Conservation (phyloP, 305 asterid genomes). For the Vinca major region DNA sequence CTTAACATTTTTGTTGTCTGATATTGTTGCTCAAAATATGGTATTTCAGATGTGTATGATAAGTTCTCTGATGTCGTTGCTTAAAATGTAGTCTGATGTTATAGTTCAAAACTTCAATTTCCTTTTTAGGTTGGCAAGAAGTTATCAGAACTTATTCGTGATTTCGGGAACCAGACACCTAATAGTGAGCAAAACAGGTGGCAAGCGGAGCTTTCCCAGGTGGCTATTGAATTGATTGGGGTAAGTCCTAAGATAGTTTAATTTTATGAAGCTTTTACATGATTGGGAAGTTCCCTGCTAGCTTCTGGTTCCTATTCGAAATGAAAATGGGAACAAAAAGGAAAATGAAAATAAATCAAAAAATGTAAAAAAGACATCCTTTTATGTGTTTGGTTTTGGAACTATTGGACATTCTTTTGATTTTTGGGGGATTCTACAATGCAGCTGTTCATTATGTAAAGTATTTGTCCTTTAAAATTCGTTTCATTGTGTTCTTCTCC, state of each 20-base stretch:
- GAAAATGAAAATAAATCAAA: neutral
- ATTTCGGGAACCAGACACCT: conserved; percentile 77
- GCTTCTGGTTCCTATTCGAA: neutral
- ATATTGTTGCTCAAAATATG: neutral
- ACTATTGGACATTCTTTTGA: neutral
- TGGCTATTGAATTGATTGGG: conserved; percentile 87
- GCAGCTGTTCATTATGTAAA: neutral
- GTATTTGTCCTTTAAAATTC: too few species aligned
- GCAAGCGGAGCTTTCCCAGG: conserved; percentile 93
- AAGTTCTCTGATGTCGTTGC: neutral
- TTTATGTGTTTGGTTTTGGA: neutral
- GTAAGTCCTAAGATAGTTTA: conserved; percentile 32
- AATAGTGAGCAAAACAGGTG: conserved; percentile 88
- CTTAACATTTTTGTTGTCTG: neutral
- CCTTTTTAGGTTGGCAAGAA: conserved; percentile 74
- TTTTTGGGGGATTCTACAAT: neutral
- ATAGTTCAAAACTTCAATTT: conserved; percentile 2
- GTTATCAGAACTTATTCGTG: conserved; percentile 93
- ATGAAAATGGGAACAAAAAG: neutral
- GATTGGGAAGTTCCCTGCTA: neutral
- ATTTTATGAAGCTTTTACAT: neutral
- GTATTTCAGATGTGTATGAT: neutral
- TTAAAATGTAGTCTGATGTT: neutral
- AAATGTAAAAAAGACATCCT: neutral
- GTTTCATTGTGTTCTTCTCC: neutral